A percentile compares a stretch with the other conserved stretches of the same genome.
Conservation (phyloP, 176 grass and related monocot species). For the Tuctoria greenei region DNA sequence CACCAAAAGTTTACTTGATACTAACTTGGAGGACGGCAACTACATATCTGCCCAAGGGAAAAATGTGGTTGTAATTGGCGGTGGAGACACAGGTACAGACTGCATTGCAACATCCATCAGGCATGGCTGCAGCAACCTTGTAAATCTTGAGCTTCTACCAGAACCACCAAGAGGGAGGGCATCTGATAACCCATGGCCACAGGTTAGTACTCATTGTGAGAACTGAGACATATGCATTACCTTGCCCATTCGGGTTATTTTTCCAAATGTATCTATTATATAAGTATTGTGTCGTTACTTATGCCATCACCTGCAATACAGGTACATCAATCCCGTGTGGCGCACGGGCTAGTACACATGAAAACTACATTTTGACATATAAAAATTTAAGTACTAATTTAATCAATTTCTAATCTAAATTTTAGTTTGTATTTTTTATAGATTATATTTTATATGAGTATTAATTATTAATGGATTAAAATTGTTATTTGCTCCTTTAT, state of each 20-base stretch:
- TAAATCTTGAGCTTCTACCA: constrained; percentile 56
- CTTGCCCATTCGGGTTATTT: neutral
- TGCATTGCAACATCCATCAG: constrained; percentile 63
- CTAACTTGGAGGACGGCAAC: constrained; percentile 50
- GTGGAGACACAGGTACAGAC: constrained; percentile 71
- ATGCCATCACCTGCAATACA: neutral
- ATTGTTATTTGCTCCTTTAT: no score
- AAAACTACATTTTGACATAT: no score
- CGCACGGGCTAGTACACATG: no score
- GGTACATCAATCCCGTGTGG: no score
- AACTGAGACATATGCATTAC: neutral
- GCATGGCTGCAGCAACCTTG: constrained; percentile 48
- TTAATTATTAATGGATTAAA: no score
- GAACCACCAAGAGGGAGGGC: constrained; percentile 49
- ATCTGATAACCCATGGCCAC: constrained; percentile 62
- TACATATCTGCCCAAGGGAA: constrained; percentile 61
- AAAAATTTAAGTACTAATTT: no score
- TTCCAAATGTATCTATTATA: neutral
- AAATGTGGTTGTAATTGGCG: constrained; percentile 65
- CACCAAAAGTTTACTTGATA: constrained; percentile 65
- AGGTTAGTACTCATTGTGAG: constrained; percentile 31
- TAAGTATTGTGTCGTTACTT: neutral
- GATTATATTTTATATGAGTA: no score
- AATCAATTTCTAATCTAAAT: no score
- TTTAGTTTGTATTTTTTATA: no score